phyloP scores from a whole-genome alignment of 352 stramenopile species.

The Phytophthora sp. region DNA sequence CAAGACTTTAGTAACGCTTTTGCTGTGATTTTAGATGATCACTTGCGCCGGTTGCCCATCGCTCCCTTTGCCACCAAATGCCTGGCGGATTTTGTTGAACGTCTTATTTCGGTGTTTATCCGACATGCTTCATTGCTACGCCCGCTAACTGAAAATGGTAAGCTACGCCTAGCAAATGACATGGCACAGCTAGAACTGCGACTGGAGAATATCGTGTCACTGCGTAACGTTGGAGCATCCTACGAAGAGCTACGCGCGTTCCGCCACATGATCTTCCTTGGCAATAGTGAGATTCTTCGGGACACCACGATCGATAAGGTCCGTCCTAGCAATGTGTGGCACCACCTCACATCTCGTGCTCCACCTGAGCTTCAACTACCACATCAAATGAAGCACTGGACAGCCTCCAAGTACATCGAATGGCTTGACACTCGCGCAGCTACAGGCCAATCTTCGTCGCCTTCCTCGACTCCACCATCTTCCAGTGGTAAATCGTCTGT shows the following conservation, averaged over 20 bases:
- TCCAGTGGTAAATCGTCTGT: slow-evolving; percentile 23
- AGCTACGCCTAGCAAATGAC: slow-evolving; percentile 81
- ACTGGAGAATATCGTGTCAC: slow-evolving; percentile 62
- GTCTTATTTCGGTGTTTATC: slow-evolving; percentile 81
- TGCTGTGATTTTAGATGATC: slow-evolving; percentile 71
- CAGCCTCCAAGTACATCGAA: slow-evolving; percentile 76
- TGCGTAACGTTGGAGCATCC: slow-evolving; percentile 57
- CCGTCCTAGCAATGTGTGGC: slow-evolving; percentile 86
- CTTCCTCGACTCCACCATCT: slow-evolving; percentile 23
- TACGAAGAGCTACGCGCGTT: slow-evolving; percentile 86
- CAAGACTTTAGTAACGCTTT: slow-evolving; percentile 74
- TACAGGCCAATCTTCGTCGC: slow-evolving; percentile 26
- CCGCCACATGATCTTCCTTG: slow-evolving; percentile 85
- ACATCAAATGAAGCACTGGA: slow-evolving; percentile 79
- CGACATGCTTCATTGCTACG: slow-evolving; percentile 76
- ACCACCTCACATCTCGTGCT: slow-evolving; percentile 77
- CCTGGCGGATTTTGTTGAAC: slow-evolving; percentile 70
- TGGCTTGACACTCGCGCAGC: slow-evolving; percentile 74
- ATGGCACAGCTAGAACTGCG: slow-evolving; percentile 84
- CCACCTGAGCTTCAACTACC: slow-evolving; percentile 77
- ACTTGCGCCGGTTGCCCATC: slow-evolving; percentile 68
- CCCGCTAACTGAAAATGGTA: slow-evolving; percentile 77
- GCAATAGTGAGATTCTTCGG: slow-evolving; percentile 62
- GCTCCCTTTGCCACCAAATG: slow-evolving; percentile 56
- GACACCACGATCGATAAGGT: slow-evolving; percentile 84